Evolutionary conservation across 768 basidiomycete genomes (phyloP).

Genomic region (Lactarius psammicola): DNA sequence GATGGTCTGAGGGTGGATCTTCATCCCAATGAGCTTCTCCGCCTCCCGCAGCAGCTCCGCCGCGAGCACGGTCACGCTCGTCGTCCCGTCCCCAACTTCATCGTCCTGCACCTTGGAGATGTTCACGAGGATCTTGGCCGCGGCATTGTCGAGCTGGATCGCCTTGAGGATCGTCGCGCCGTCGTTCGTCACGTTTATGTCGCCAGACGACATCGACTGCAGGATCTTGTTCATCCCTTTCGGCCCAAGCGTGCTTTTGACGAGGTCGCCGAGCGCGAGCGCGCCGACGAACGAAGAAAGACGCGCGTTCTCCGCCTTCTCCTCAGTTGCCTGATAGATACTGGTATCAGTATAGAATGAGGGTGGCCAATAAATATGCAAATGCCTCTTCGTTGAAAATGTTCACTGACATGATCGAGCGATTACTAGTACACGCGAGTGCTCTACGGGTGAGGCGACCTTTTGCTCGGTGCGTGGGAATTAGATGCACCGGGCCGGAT

Average conservation of each 20-base stretch:
- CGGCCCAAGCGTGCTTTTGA: constrained; percentile 97
- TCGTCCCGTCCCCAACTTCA: constrained; percentile 96
- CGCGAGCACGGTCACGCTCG: constrained; percentile 87
- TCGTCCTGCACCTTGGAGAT: constrained; percentile 99
- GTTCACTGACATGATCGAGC: constrained; percentile 57
- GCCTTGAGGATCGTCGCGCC: constrained; percentile 98
- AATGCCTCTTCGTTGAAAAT: constrained; percentile 65
- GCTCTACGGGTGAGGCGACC: neutral
- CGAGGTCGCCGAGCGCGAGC: constrained; percentile 94
- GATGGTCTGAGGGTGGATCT: constrained; percentile 97
- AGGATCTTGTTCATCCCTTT: constrained; percentile 99
- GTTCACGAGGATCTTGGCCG: constrained; percentile 98
- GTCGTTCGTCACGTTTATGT: constrained; percentile 97
- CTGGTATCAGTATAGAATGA: neutral
- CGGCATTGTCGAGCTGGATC: constrained; percentile 96
- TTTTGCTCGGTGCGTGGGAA: neutral
- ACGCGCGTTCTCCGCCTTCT: constrained; percentile 97
- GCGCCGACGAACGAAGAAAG: constrained; percentile 98
- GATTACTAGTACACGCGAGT: neutral
- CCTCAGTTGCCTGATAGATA: constrained; percentile 69
- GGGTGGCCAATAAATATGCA: neutral
- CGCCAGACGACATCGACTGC: constrained; percentile 83
- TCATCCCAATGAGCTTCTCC: constrained; percentile 87
- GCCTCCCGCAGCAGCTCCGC: constrained; percentile 92
- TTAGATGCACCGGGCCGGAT: neutral